phyloP scores from a whole-genome alignment of 1,284 basidiomycete species.

The Entoloma clypeatum region DNA sequence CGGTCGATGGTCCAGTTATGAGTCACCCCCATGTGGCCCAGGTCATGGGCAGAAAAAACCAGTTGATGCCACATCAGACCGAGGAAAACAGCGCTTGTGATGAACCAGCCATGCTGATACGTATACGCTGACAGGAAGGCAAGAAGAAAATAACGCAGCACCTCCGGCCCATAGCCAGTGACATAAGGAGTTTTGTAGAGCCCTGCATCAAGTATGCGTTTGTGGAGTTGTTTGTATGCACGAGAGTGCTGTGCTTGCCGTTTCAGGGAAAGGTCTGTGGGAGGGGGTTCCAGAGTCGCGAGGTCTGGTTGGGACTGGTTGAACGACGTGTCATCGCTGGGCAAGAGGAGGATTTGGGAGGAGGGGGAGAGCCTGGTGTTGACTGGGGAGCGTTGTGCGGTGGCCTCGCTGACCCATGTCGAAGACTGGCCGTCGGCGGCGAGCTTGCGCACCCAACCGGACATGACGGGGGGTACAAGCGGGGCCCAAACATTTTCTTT shows the following conservation, averaged over 20 bases:
- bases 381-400: constrained; percentile 37
- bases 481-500: constrained; percentile 67
- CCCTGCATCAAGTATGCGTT: constrained; percentile 73
- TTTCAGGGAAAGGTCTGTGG: constrained; percentile 52
- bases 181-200: constrained; percentile 83
- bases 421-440: constrained; percentile 37
- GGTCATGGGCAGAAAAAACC: constrained; percentile 90
- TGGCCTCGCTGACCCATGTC: constrained; percentile 63
- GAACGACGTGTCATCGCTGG: constrained; percentile 27
- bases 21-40: constrained; percentile 92
- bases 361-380: constrained; percentile 35
- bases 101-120: constrained; percentile 64
- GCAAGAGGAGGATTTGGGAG: constrained; percentile 63
- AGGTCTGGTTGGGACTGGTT: constrained; percentile 44
- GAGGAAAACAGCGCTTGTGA: constrained; percentile 73
- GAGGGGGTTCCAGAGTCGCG: constrained; percentile 47
- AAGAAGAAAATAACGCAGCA: constrained; percentile 73
- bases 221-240: constrained; percentile 82
- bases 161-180: constrained; percentile 87
- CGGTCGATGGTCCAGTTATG: constrained; percentile 85
- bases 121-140: constrained; percentile 56
- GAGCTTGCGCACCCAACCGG: constrained; percentile 65
- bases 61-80: constrained; percentile 95
- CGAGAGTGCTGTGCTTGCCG: constrained; percentile 69
- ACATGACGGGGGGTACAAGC: constrained; percentile 85